Base-by-base conservation (phyloP, 495 filamentous ascomycete genomes). In the Lophiotrema nucula region DNA sequence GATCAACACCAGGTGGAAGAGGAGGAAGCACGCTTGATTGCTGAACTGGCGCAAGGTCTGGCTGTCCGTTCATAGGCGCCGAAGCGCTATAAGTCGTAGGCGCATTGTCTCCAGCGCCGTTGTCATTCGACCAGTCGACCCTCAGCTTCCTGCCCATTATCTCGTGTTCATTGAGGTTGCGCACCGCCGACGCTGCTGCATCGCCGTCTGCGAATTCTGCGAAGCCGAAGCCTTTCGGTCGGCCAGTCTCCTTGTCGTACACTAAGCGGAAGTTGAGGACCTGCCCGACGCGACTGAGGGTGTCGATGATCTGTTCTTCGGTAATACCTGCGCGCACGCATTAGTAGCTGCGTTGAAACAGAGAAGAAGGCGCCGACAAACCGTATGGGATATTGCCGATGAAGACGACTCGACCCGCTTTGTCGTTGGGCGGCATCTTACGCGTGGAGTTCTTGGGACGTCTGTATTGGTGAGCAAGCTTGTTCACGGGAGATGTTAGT, bases 181-280 rank as follows among this genome's bases (percentile, higher is more conserved):
- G 87, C 18, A 97, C 92, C 4, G 93, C 93, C 1, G 90, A 95
- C 37, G 92, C 89, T 18, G 93, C 93, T 5, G 90, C 88, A 66
- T 98, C 93, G 73, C 76, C 79, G 63, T 98, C 93, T 23, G 86
- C 82, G 67, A 91, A 98, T 64, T 97, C 92, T 37, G 90, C 89
- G 66, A 98, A 98, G 21, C 93, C 93, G 67, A 95, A 98, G 12
- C 93, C 93, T 71, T 97, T 97, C 0, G 93, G 93, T 39, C 88
- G 83, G 2, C 95, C 93, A 0, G 92, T 97, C 62, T 97, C 92
- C 8, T 88, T 87, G 73, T 98, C 95, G 75, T 96, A 93, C 63
- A 97, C 91, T 13, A 98, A 78, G 27, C 93, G 85, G 71, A 98
- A 97, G 66, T 87, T 90, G n/a, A 92, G 73, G 0, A 97, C 92